Conservation (phyloP, 768 basidiomycete species). For the Pisolithus albus region DNA sequence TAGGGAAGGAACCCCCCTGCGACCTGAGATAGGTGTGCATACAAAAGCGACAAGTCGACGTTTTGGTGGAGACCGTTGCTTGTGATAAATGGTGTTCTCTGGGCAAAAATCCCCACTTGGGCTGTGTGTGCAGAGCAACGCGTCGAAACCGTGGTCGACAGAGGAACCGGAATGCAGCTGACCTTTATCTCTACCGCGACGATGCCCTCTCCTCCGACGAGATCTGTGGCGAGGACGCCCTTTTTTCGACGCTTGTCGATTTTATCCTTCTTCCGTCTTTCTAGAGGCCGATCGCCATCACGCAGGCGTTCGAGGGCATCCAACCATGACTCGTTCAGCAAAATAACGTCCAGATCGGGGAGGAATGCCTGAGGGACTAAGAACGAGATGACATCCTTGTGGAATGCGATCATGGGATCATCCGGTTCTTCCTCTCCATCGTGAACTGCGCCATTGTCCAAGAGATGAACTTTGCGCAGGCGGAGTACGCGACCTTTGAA, state of each 20-base stretch:
- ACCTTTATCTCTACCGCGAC: conserved; percentile 93
- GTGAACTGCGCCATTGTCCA: conserved; percentile 6
- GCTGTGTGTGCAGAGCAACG: conserved; percentile 40
- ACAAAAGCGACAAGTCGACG: conserved; percentile 78
- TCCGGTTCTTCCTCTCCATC: conserved; percentile 33
- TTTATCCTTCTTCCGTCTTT: conserved; percentile 46
- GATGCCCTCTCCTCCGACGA: conserved; percentile 52
- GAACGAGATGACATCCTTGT: conserved; percentile 53
- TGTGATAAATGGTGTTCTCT: conserved; percentile 51
- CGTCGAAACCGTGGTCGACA: neutral
- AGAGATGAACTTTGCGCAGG: conserved; percentile 51
- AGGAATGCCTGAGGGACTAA: conserved; percentile 59
- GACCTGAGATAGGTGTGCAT: conserved; percentile 68
- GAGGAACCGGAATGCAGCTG: conserved; percentile 6
- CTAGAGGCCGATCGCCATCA: conserved; percentile 47
- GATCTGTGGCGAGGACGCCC: conserved; percentile 74
- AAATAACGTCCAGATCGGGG: conserved; percentile 47
- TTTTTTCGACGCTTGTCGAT: conserved; percentile 51
- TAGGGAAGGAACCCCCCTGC: conserved; percentile 26
- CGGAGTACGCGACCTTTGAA: conserved; percentile 69
- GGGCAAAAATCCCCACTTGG: conserved; percentile 96
- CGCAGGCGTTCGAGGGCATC: conserved; percentile 40
- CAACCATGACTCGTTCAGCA: conserved; percentile 51
- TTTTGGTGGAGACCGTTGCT: conserved; percentile 53
- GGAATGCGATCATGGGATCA: conserved; percentile 47